phyloP scores from a whole-genome alignment of 108 stramenopile species.

The Nitzschia sp. region DNA sequence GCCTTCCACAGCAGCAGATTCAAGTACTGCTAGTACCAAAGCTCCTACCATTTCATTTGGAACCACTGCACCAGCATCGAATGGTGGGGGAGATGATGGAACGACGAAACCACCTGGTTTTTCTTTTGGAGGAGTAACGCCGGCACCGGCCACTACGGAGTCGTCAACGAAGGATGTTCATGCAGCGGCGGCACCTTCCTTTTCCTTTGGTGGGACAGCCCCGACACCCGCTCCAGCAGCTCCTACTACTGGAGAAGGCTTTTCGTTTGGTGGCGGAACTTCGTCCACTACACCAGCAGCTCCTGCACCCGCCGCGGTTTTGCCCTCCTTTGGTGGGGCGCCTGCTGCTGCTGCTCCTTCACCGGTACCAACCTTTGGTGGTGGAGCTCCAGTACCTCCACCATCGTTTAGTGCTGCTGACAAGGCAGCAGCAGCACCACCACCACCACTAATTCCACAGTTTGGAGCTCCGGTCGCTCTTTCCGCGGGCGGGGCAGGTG shows the following conservation, averaged over 20 bases:
- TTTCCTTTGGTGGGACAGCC: constrained; percentile 6
- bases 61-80: not conserved
- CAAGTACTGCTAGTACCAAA: not conserved
- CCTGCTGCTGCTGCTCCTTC: not conserved
- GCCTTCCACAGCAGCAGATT: not conserved
- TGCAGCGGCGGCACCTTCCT: constrained; percentile 7
- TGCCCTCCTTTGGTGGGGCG: not conserved
- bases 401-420: not conserved
- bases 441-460: not conserved
- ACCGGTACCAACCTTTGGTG: not conserved
- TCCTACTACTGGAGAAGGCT: not conserved
- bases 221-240: not conserved
- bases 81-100: too few species aligned
- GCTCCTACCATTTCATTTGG: not conserved
- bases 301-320: not conserved
- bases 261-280: not conserved
- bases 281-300: not conserved
- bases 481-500: not conserved
- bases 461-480: not conserved
- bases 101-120: too few species aligned
- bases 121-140: constrained; percentile 16
- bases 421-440: not conserved
- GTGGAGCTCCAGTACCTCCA: not conserved
- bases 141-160: not conserved
- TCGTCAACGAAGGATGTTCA: not conserved